A percentile compares a stretch with the other conserved stretches of the same genome.
Evolutionary conservation across 352 stramenopile species (phyloP).

Genomic region (Phytophthora kernoviae): DNA sequence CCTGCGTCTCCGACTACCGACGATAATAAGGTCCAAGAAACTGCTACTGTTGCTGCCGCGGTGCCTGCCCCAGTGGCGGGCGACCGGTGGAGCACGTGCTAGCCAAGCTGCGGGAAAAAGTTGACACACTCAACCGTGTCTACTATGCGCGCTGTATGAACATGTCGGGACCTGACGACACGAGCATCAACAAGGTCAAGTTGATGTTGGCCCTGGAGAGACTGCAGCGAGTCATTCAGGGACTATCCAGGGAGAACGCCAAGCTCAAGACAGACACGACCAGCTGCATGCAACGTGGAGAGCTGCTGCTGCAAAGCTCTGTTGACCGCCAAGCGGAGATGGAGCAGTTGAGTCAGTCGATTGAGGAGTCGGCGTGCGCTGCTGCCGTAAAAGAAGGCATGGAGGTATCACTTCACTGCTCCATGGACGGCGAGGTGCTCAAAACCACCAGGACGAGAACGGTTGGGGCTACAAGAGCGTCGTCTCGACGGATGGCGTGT

Average conservation of each 20-base stretch:
- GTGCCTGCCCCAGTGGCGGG: conserved; percentile 13
- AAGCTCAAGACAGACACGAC: conserved; percentile 40
- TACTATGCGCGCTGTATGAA: conserved; percentile 72
- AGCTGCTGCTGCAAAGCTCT: conserved; percentile 16
- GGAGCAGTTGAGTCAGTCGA: conserved; percentile 21
- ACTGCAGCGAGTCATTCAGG: conserved; percentile 52
- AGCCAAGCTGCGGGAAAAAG: conserved; percentile 52
- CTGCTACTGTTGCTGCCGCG: not conserved
- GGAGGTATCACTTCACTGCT: conserved; percentile 23
- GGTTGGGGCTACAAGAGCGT: conserved; percentile 44
- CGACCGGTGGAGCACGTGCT: conserved; percentile 44
- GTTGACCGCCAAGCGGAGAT: conserved; percentile 5
- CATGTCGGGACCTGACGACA: conserved; percentile 23
- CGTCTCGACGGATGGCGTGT: conserved; percentile 24
- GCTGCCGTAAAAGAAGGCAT: conserved; percentile 27
- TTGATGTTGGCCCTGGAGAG: conserved; percentile 56
- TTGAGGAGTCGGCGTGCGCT: conserved; percentile 23
- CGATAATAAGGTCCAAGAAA: conserved; percentile 14
- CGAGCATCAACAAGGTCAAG: conserved; percentile 50
- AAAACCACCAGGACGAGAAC: conserved; percentile 32
- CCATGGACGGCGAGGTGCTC: conserved; percentile 36
- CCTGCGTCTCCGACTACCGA: conserved; percentile 6
- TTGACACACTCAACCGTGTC: conserved; percentile 57
- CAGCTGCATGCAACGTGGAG: conserved; percentile 30
- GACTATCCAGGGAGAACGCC: conserved; percentile 50